These are phyloP conservation scores for Leishmania tropica DNA, from an alignment of 208 protist genomes.

Conservation along the genomic window DNA sequence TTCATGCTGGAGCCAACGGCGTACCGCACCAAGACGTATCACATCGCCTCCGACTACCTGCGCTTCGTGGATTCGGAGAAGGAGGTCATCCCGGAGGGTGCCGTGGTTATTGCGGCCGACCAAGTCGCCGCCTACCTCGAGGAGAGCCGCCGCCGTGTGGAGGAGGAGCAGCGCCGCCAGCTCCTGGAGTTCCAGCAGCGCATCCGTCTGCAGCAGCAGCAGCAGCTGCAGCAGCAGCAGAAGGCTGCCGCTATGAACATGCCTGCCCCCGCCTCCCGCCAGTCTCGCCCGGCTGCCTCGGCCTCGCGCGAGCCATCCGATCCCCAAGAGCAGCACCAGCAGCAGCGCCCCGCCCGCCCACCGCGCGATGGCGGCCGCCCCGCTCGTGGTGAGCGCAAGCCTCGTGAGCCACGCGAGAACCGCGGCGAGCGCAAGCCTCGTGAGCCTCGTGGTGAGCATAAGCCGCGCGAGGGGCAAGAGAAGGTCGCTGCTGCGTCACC, in stretches of 20 bases:
- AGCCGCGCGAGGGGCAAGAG: constrained; percentile 14
- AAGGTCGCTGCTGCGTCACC: neutral
- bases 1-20: constrained; percentile 81
- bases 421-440: constrained; percentile 22
- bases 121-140: constrained; percentile 63
- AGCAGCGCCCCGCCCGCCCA: constrained; percentile 30
- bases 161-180: constrained; percentile 42
- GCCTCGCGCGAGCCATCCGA: constrained; percentile 5
- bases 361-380: constrained; percentile 16
- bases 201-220: constrained; percentile 31
- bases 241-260: constrained; percentile 5
- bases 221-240: constrained; percentile 24
- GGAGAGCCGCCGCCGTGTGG: constrained; percentile 23
- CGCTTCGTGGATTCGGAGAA: constrained; percentile 71
- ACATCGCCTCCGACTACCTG: constrained; percentile 85
- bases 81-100: constrained; percentile 70
- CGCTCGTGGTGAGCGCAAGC: constrained; percentile 22
- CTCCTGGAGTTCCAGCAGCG: constrained; percentile 41
- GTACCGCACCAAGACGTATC: constrained; percentile 77
- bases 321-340: constrained; percentile 11
- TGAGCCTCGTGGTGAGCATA: constrained; percentile 28
- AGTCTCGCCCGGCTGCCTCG: constrained; percentile 11
- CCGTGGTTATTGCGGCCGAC: constrained; percentile 62
- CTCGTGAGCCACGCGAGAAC: constrained; percentile 14
- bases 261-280: constrained; percentile 25